These are phyloP conservation scores for Calocybe gambosa DNA, from an alignment of 1,284 basidiomycete genomes.

Conservation along the genomic window DNA sequence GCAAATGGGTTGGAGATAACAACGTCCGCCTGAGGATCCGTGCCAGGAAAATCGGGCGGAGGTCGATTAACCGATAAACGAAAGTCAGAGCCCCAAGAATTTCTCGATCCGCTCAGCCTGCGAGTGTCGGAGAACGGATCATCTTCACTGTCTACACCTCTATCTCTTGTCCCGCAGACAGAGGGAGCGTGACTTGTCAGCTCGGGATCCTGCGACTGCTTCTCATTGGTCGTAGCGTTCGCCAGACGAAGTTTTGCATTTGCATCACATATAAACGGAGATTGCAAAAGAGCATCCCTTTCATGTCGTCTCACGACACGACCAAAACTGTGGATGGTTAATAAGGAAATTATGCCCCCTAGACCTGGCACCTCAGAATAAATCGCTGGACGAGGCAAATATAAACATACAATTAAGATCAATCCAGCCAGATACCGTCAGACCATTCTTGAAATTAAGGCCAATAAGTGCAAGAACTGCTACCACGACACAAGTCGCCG, in stretches of 20 bases:
- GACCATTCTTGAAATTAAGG: conserved; percentile 36
- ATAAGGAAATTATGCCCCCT: conserved; percentile 55
- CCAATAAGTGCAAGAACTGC: conserved; percentile 48
- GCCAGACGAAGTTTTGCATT: not conserved
- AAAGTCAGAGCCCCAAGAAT: conserved; percentile 16
- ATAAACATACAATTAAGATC: conserved; percentile 45
- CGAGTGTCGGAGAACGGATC: conserved; percentile 29
- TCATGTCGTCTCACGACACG: conserved; percentile 61
- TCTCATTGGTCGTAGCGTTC: not conserved
- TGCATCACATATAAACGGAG: conserved; percentile 36
- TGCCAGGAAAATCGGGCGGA: conserved; percentile 6
- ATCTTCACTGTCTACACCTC: conserved; percentile 15
- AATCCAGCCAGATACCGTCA: conserved; percentile 48
- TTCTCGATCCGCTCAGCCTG: conserved; percentile 17
- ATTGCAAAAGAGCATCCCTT: conserved; percentile 47
- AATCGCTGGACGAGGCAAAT: not conserved
- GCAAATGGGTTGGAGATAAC: conserved; percentile 2
- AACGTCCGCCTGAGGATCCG: not conserved
- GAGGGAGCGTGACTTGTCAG: conserved; percentile 2
- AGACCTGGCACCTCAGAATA: not conserved
- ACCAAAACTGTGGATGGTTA: conserved; percentile 57
- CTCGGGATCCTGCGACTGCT: conserved; percentile 4
- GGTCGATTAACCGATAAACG: conserved; percentile 6
- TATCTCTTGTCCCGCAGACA: conserved; percentile 8
- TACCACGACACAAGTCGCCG: conserved; percentile 42